A percentile compares a stretch with the other conserved stretches of the same genome.
Conservation (phyloP, 768 basidiomycete species). For the Boletus subparvulus region DNA sequence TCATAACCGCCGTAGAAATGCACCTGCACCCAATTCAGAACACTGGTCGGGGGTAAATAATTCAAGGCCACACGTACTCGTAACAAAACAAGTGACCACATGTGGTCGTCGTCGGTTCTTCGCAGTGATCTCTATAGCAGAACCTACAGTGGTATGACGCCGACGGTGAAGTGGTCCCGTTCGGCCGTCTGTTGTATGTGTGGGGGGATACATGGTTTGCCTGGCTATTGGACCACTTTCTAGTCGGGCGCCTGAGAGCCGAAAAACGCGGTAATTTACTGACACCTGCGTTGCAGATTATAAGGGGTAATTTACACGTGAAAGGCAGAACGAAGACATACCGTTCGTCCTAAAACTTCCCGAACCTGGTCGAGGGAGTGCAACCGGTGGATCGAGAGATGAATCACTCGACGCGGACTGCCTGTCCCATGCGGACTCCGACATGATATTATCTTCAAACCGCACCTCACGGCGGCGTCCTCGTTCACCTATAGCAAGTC, state of each 20-base stretch:
- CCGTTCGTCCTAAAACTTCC: constrained; percentile 20
- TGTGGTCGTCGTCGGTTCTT: constrained; percentile 57
- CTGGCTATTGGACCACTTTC: constrained; percentile 17
- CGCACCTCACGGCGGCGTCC: constrained; percentile 35
- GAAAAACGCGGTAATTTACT: constrained; percentile 34
- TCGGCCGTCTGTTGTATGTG: constrained; percentile 9
- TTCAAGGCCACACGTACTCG: constrained; percentile 25
- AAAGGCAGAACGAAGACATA: constrained; percentile 1
- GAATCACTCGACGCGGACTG: constrained; percentile 32
- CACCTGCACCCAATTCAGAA: constrained; percentile 39
- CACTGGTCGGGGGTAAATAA: neutral
- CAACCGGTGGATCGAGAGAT: constrained; percentile 25
- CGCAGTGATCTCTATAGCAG: constrained; percentile 49
- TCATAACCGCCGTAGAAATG: constrained; percentile 49
- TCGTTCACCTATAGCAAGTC: constrained; percentile 27
- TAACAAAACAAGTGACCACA: constrained; percentile 68
- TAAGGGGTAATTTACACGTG: neutral
- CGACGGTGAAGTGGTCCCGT: constrained; percentile 4
- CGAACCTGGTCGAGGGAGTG: constrained; percentile 13
- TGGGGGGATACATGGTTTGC: constrained; percentile 3
- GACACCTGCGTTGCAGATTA: constrained; percentile 15
- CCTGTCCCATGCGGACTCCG: constrained; percentile 30
- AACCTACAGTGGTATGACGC: constrained; percentile 46
- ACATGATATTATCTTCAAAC: constrained; percentile 34
- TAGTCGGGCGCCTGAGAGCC: constrained; percentile 22